Conservation (phyloP, 2,329 filamentous ascomycete genomes). For the Trichoderma harzianum region DNA sequence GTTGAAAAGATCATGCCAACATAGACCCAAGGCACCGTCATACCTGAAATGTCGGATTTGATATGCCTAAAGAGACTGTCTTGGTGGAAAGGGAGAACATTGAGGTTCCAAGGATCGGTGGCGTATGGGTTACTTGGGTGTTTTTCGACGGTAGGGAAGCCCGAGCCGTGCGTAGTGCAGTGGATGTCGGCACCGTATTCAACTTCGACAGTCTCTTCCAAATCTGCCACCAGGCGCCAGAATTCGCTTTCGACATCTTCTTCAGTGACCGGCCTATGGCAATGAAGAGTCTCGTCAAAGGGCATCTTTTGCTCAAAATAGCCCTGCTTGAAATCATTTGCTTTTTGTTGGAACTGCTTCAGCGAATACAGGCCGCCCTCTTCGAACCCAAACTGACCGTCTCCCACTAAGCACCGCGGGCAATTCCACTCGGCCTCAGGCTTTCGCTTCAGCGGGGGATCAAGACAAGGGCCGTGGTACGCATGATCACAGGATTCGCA, state of each 20-base stretch:
- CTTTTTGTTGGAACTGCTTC: constrained; percentile 93
- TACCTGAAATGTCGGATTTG: constrained; percentile 96
- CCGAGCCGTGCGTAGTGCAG: constrained; percentile 94
- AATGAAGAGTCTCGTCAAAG: constrained; percentile 79
- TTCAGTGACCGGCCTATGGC: constrained; percentile 77
- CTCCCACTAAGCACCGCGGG: constrained; percentile 88
- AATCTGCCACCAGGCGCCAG: constrained; percentile 88
- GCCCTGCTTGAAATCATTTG: constrained; percentile 87
- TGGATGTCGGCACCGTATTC: constrained; percentile 98
- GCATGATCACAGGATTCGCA: constrained; percentile 92
- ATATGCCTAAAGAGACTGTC: constrained; percentile 96
- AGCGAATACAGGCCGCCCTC: constrained; percentile 95
- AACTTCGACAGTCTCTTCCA: constrained; percentile 94
- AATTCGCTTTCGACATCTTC: constrained; percentile 96
- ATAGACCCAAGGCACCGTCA: constrained; percentile 99
- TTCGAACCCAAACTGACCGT: constrained; percentile 95
- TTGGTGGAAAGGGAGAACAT: constrained; percentile 81
- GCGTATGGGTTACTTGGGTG: constrained; percentile 85
- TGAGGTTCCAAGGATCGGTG: constrained; percentile 92
- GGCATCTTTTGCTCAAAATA: constrained; percentile 92
- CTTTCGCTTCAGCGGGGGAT: constrained; percentile 73
- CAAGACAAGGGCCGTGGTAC: constrained; percentile 83
- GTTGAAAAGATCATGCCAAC: constrained; percentile 99
- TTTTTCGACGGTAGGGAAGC: constrained; percentile 90
- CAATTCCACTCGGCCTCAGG: constrained; percentile 93